phyloP scores from a whole-genome alignment of 257 asterid species.

The Schizonepeta tenuifolia region DNA sequence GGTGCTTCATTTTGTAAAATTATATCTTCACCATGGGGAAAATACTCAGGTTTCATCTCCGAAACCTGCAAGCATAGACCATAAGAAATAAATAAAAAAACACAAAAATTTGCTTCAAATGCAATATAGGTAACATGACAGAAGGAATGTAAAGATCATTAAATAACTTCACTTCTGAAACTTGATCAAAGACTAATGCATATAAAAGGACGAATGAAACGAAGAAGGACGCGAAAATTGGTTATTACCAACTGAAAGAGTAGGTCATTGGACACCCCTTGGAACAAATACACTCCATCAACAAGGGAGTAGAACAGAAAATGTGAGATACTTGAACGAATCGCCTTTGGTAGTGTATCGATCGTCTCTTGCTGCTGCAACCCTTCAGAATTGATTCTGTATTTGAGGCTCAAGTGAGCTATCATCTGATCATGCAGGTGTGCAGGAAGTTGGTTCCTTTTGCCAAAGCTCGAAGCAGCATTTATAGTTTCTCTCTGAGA shows the following conservation, averaged over 20 bases:
- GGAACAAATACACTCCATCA: slow-evolving; percentile 70
- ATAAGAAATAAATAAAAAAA: background rate
- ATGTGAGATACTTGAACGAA: slow-evolving; percentile 73
- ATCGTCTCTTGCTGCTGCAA: slow-evolving; percentile 83
- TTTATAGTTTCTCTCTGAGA: slow-evolving; percentile 70
- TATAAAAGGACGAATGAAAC: background rate
- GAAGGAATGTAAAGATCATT: too few relatives aligned
- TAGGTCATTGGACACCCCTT: slow-evolving; percentile 76
- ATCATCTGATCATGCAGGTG: slow-evolving; percentile 78
- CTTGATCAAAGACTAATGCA: background rate
- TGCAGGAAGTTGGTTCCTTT: slow-evolving; percentile 69
- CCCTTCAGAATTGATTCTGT: slow-evolving; percentile 80
- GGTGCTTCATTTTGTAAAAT: slow-evolving; percentile 82
- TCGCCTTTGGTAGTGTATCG: slow-evolving; percentile 81
- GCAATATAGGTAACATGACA: background rate
- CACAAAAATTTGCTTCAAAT: background rate
- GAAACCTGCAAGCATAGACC: slow-evolving; percentile 49
- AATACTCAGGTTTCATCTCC: slow-evolving; percentile 78
- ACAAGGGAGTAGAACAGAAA: slow-evolving; percentile 69
- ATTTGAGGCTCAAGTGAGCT: slow-evolving; percentile 75
- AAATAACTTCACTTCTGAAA: too few relatives aligned
- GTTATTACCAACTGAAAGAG: slow-evolving; percentile 83
- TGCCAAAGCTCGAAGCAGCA: slow-evolving; percentile 79
- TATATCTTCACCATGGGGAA: slow-evolving; percentile 73
- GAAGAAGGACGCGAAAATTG: background rate